phyloP scores from a whole-genome alignment of 768 basidiomycete genomes.

The Pisolithus sp. region DNA sequence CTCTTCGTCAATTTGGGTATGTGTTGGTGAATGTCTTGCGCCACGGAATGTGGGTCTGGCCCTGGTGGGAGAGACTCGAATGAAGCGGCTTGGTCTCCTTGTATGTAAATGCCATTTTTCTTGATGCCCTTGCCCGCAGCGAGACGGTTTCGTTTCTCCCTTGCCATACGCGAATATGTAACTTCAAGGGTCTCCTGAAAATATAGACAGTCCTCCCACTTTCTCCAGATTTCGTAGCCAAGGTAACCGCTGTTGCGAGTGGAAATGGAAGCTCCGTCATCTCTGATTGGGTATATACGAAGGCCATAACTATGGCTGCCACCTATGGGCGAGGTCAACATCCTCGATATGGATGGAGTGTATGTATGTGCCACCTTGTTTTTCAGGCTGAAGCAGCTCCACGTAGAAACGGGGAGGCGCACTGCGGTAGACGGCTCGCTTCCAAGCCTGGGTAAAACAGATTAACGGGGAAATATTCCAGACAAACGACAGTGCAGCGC shows the following conservation, averaged over 20 bases:
- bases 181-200: slow-evolving; percentile 66
- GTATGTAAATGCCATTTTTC: slow-evolving; percentile 61
- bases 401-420: slow-evolving; percentile 57
- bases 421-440: slow-evolving; percentile 52
- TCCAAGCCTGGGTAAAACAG: slow-evolving; percentile 41
- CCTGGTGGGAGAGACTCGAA: slow-evolving; percentile 83
- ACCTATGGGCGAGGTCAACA: slow-evolving; percentile 30
- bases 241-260: slow-evolving; percentile 19
- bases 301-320: slow-evolving; percentile 55
- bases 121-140: slow-evolving; percentile 70
- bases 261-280: slow-evolving; percentile 24
- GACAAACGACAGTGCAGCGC: slow-evolving; percentile 4
- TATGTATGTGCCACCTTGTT: slow-evolving; percentile 39
- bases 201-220: slow-evolving; percentile 78
- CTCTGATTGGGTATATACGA: slow-evolving; percentile 43
- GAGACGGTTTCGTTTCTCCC: slow-evolving; percentile 62
- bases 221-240: slow-evolving; percentile 71
- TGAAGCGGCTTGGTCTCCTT: slow-evolving; percentile 69
- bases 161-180: slow-evolving; percentile 57
- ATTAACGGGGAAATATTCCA: not conserved
- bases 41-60: slow-evolving; percentile 69
- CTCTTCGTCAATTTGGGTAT: slow-evolving; percentile 67
- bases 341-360: not conserved
- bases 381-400: slow-evolving; percentile 50
- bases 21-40: slow-evolving; percentile 58